phyloP scores from a whole-genome alignment of 345 rosid species.

The Ceriops decandra region DNA sequence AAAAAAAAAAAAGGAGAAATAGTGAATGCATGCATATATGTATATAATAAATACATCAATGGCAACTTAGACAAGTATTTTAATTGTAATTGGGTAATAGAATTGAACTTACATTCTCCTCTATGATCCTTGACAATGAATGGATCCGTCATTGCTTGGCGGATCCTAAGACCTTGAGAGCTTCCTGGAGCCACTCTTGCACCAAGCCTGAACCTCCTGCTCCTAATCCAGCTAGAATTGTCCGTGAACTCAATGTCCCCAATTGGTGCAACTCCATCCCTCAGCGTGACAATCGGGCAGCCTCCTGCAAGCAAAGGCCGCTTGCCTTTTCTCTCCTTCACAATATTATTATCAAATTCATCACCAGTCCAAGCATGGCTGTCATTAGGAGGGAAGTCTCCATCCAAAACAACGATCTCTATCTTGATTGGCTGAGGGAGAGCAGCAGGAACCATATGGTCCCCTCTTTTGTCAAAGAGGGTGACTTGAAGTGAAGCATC shows the following conservation, averaged over 20 bases:
- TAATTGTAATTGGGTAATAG: background rate
- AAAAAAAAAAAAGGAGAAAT: no score
- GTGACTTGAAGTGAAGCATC: constrained; percentile 45
- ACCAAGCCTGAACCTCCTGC: constrained; percentile 74
- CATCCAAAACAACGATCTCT: constrained; percentile 71
- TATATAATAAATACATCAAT: background rate
- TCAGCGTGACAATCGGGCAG: constrained; percentile 35
- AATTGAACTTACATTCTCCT: constrained; percentile 76
- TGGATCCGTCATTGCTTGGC: constrained; percentile 72
- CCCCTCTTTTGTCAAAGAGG: constrained; percentile 37
- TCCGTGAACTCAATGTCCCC: constrained; percentile 81
- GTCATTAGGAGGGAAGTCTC: constrained; percentile 56
- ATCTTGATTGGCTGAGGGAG: constrained; percentile 53
- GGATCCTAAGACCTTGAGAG: constrained; percentile 44
- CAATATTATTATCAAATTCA: constrained; percentile 53
- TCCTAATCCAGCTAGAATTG: constrained; percentile 90
- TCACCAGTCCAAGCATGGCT: constrained; percentile 51
- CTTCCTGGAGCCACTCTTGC: constrained; percentile 55
- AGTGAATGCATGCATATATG: no score
- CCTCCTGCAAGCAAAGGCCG: constrained; percentile 93
- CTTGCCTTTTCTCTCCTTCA: constrained; percentile 74
- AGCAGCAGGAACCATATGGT: constrained; percentile 14
- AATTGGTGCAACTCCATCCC: constrained; percentile 47
- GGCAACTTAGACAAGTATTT: background rate
- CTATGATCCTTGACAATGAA: constrained; percentile 91